These are phyloP conservation scores for Arachis monticola DNA, from an alignment of 331 rosid species.

Conservation along the genomic window DNA sequence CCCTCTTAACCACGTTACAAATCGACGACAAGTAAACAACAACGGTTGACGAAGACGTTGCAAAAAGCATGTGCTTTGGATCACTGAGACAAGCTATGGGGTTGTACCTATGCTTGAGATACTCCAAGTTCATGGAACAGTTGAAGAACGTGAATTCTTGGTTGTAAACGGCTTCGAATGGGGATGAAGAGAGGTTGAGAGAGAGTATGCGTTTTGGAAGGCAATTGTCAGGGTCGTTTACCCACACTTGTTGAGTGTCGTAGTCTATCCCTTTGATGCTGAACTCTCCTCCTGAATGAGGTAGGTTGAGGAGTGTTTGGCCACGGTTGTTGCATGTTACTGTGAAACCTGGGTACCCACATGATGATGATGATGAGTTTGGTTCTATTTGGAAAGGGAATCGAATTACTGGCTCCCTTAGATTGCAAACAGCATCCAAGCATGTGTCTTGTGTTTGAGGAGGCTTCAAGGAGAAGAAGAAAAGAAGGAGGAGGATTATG, in stretches of 20 bases:
- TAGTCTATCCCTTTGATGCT: slow-evolving; percentile 60
- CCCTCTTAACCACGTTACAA: slow-evolving; percentile 40
- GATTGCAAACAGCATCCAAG: slow-evolving; percentile 40
- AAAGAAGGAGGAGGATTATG: slow-evolving; percentile 2
- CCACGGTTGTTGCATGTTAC: slow-evolving; percentile 42
- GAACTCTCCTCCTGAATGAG: slow-evolving; percentile 45
- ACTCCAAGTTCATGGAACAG: slow-evolving; percentile 50
- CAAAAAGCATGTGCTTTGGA: slow-evolving; percentile 46
- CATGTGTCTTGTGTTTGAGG: slow-evolving; percentile 48
- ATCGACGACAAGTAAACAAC: slow-evolving; percentile 38
- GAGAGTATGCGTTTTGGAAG: slow-evolving; percentile 61
- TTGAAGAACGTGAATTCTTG: slow-evolving; percentile 64
- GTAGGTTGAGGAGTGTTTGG: slow-evolving; percentile 61
- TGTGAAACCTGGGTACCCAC: slow-evolving; percentile 70
- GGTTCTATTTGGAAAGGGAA: slow-evolving; percentile 63
- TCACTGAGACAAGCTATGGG: slow-evolving; percentile 66
- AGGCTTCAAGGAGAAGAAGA: slow-evolving; percentile 37
- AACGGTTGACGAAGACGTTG: slow-evolving; percentile 49
- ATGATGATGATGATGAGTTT: slow-evolving; percentile 21
- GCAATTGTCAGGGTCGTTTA: slow-evolving; percentile 72
- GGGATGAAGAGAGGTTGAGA: slow-evolving; percentile 57
- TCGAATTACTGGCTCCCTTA: slow-evolving; percentile 37
- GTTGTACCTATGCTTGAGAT: slow-evolving; percentile 40
- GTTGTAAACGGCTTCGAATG: slow-evolving; percentile 46
- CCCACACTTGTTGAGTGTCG: slow-evolving; percentile 54